phyloP scores from a whole-genome alignment of 2,329 filamentous ascomycete species.

The Leptosphaerulina australis region DNA sequence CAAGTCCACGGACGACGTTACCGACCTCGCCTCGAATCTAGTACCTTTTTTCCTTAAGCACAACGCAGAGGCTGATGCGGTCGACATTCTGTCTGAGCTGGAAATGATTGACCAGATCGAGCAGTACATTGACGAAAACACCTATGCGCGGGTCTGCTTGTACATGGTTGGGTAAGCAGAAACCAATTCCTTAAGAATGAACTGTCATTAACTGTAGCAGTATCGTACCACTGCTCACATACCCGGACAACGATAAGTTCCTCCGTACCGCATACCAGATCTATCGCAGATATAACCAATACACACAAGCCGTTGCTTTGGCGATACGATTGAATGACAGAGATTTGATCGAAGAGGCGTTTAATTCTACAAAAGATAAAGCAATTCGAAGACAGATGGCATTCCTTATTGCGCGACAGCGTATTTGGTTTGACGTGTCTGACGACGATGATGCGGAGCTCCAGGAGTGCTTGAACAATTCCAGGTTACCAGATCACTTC shows the following conservation, averaged over 20 bases:
- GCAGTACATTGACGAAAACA: conserved; percentile 90
- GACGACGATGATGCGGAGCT: conserved; percentile 77
- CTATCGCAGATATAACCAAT: conserved; percentile 90
- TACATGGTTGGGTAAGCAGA: conserved; percentile 81
- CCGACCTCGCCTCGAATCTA: conserved; percentile 80
- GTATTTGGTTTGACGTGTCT: conserved; percentile 78
- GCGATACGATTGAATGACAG: conserved; percentile 92
- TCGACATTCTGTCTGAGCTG: conserved; percentile 94
- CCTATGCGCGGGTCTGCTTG: conserved; percentile 88
- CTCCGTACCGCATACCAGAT: conserved; percentile 91
- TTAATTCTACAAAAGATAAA: conserved; percentile 78
- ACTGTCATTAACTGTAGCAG: conserved; percentile 49
- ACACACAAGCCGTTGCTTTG: conserved; percentile 89
- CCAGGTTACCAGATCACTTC: conserved; percentile 88
- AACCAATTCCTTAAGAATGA: background rate
- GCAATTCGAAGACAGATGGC: conserved; percentile 91
- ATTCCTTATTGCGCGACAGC: conserved; percentile 89
- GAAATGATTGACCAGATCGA: conserved; percentile 95
- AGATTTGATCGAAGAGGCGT: conserved; percentile 80
- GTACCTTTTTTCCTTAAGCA: conserved; percentile 96
- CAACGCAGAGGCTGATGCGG: conserved; percentile 97
- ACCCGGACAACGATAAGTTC: conserved; percentile 96
- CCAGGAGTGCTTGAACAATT: conserved; percentile 83
- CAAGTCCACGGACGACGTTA: conserved; percentile 80
- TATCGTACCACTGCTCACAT: conserved; percentile 97